Evolutionary conservation across 805 yeast species (phyloP), one percentile per base, ranked within the genome.

Genomic region (Teunomyces pallodes): DNA sequence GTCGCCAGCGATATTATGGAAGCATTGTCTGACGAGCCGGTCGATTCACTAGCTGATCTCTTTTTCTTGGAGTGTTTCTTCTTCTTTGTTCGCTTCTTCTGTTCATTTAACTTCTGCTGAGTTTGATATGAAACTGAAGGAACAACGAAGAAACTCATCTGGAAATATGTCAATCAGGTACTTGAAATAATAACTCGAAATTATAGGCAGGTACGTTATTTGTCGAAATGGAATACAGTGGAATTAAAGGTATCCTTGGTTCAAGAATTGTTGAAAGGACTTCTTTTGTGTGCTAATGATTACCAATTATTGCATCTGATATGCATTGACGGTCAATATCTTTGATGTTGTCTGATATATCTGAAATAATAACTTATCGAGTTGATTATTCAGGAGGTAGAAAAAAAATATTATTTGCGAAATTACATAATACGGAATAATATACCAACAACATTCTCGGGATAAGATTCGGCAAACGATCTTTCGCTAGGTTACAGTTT

Each of bases 61-160:
- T n/a, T 24, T 27, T 13, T 17, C 16, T 12, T 42, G 26, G 28
- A 45, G 27, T 14, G 5, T 3, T 24, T 13, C 30, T 38, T 55
- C 43, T 51, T 52, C 51, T 58, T 51, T 42, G 40, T 36, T 33
- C 54, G 54, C 13, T 42, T 44, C 47, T 57, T 54, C 41, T 59
- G 56, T 35, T 54, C 57, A 36, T 64, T 54, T 36, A 70, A 45
- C 51, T 71, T 70, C 52, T 72, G 74, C 48, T 69, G 66, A 26
- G 71, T 70, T 54, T 72, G 77, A 50, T 67, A 72, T 61, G 67
- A 69, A 48, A 70, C 66, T 16, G 71, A 51, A 1, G 75, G 75
- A 1, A 71, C 76, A 13, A 69, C 60, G 42, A 60, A 70, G 54
- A 65, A 72, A 50, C 67, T 69, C 76, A 71, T 70, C 12, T 36